These are phyloP conservation scores for Tolypocladium cylindrosporum DNA, from an alignment of 2,329 filamentous ascomycete genomes.

Conservation along the genomic window DNA sequence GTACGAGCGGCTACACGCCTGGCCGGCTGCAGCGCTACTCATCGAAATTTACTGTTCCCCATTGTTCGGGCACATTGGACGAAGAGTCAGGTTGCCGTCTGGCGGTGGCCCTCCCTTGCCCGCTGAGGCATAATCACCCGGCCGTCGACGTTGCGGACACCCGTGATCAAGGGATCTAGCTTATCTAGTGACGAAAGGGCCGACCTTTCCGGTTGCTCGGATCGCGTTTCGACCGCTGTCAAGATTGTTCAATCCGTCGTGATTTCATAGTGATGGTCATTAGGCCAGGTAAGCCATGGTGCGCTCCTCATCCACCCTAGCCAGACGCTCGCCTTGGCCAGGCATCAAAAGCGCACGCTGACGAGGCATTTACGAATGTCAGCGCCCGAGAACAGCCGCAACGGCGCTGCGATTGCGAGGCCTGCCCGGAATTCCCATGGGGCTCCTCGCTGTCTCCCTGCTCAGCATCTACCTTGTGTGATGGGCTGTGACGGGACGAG, in stretches of 20 bases:
- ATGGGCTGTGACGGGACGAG: neutral
- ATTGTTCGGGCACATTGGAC: neutral
- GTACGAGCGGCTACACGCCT: neutral
- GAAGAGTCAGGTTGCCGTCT: neutral
- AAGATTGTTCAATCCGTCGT: no score
- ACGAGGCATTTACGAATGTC: neutral
- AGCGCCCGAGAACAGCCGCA: neutral
- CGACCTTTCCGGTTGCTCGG: neutral
- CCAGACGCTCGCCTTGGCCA: neutral
- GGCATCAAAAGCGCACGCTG: neutral
- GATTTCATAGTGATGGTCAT: neutral
- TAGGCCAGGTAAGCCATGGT: neutral
- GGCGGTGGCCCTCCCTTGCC: neutral
- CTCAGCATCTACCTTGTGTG: neutral
- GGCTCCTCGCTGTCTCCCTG: neutral
- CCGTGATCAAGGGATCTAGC: neutral
- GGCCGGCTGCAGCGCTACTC: neutral
- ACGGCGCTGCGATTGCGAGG: neutral
- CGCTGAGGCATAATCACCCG: neutral
- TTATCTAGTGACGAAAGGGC: no score
- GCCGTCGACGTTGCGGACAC: neutral
- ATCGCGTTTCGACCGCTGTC: neutral
- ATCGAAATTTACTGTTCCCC: neutral
- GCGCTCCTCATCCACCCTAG: neutral
- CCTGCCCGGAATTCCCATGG: neutral